Conservation (phyloP, 805 yeast species). For the Kazachstania kunashirensis region DNA sequence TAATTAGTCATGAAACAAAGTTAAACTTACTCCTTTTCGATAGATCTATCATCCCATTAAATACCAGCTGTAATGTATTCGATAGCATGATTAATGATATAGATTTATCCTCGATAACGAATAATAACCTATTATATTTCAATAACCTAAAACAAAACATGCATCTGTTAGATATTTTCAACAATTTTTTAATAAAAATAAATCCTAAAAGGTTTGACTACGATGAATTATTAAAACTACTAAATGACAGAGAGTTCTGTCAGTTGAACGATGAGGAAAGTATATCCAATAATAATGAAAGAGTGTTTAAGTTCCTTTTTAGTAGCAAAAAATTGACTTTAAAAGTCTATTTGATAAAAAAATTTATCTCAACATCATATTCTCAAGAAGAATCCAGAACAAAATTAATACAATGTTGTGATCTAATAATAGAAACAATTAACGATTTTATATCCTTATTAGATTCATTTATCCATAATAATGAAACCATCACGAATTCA, state of each 20-base stretch:
- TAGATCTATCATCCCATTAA: constrained; percentile 3
- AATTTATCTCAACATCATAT: constrained; percentile 1
- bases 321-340: constrained; percentile 2
- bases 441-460: constrained; percentile 1
- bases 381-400: not conserved
- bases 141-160: constrained; percentile 2
- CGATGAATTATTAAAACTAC: not conserved
- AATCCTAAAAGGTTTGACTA: constrained; percentile 1
- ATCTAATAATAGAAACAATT: constrained; percentile 2
- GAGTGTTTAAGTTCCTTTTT: constrained; percentile 1
- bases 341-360: constrained; percentile 4
- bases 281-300: constrained; percentile 1
- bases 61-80: constrained; percentile 2
- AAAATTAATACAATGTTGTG: constrained; percentile 1
- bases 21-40: constrained; percentile 37
- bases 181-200: not conserved
- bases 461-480: constrained; percentile 7
- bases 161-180: constrained; percentile 1
- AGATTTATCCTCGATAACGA: constrained; percentile 2
- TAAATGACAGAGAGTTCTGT: constrained; percentile 1
- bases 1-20: constrained; percentile 54
- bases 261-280: not conserved
- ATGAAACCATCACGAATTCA: constrained; percentile 5
- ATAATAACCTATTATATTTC: constrained; percentile 1
- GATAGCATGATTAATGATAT: constrained; percentile 3